Evolutionary conservation across 106 monocot species (phyloP).

Genomic region (Iris macrosiphon): DNA sequence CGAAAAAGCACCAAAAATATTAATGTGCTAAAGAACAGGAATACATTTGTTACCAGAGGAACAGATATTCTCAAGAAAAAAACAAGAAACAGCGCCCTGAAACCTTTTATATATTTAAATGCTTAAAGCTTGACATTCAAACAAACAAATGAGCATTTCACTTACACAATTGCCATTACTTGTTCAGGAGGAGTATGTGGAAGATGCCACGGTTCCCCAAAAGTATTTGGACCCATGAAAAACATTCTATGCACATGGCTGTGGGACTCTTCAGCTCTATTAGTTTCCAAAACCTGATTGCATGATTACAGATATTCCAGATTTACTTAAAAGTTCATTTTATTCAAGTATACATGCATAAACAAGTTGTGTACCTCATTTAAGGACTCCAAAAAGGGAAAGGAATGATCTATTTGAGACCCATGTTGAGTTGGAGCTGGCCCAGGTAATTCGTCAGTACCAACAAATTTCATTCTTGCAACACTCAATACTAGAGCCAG

Average conservation of each 20-base stretch:
- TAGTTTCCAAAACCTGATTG: conserved; percentile 89
- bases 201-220: conserved; percentile 98
- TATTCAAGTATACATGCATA: no score
- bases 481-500: conserved; percentile 90
- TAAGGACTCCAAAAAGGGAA: conserved; percentile 90
- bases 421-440: conserved; percentile 92
- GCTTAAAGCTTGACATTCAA: no score
- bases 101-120: no score
- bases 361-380: conserved; percentile 76
- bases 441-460: conserved; percentile 84
- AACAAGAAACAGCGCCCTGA: no score
- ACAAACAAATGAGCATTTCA: no score
- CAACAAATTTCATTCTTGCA: conserved; percentile 98
- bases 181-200: conserved; percentile 93
- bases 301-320: not conserved
- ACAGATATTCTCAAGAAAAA: no score
- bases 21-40: no score
- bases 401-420: conserved; percentile 94
- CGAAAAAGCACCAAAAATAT: no score
- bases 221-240: conserved; percentile 97
- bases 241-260: conserved; percentile 94
- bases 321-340: no score
- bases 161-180: conserved; percentile 90
- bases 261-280: conserved; percentile 87
- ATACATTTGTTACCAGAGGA: no score